Evolutionary conservation across 2,329 filamentous ascomycete species (phyloP), one percentile per base, ranked within the genome.

Genomic region (Furcasterigmium sp.): DNA sequence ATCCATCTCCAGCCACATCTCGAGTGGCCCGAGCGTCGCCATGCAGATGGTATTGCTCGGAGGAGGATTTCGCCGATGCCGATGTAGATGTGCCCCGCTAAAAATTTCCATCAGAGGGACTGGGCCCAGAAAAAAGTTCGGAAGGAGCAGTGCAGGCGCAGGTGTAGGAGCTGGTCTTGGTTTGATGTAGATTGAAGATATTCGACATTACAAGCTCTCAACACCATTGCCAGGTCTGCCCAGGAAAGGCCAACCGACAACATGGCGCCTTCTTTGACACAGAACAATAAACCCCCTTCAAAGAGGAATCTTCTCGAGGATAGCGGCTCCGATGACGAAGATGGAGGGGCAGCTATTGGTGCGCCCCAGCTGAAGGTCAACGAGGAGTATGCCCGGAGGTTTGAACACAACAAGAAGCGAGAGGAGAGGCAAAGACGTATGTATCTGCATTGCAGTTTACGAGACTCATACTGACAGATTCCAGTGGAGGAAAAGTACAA

Each of bases 401-500:
- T 95, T 56, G 93, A 98, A 64, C 78, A 97, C 68, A 98, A 98
- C 69, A 96, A 97, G 72, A 95, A 95, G 70, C 80, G 91, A 45
- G 91, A 95, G 60, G 93, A 98, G 62, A 70, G 82, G 50, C 84
- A 90, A 14, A 76, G 78, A 58, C 63, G 84, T 86, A 57, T 55
- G 79, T 65, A 21, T 14, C 15, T 15, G 35, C n/a, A 29, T 25
- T 8, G 8, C 6, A 30, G 7, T 17, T 15, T 19, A 5, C 3
- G 34, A 15, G 29, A 37, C 15, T 42, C 32, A 3, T 17, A 18
- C 9, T 9, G 4, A 15, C 3, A 23, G 2, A 8, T 32, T 32
- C 8, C 49, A 91, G 87, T 97, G 59, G 90, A 97, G 65, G 87
- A 95, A 56, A 97, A 95, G 66, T 89, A 85, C 63, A 70, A 70